Evolutionary conservation across 139 green algal genomes (phyloP), one percentile per base, ranked within the genome.

Genomic region (Coelastrella sp.): DNA sequence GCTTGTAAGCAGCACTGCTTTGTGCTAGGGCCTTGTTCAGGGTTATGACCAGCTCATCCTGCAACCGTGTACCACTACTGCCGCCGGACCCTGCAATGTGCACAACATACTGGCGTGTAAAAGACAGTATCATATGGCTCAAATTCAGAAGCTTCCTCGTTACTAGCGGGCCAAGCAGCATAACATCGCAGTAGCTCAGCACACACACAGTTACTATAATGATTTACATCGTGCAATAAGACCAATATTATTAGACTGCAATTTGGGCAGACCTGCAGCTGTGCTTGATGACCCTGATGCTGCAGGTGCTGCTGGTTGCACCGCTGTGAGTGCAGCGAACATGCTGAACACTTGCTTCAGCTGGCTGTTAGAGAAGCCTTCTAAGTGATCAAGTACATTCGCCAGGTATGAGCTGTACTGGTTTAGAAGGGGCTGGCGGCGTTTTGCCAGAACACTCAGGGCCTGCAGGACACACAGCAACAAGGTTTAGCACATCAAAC

Each of bases 331-430:
- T 57, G 88, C 88, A 60, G 88, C 88, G 76, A 94, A 83, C 82
- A 92, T 75, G n/a, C 78, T 84, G 10, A 94, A 92, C 74, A 94
- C 66, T 22, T 23, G 32, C 56, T 76, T 78, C 87, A 94, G 80
- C 92, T 94, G 92, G 5, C 14, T n/a, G 58, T 91, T 61, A 73
- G 22, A 86, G 73, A 94, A 94, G 92, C 54, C 65, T 19, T 93
- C 92, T 71, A 94, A 78, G 80, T 94, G 90, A 84, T 94, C 92
- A 17, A 94, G 84, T 19, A 91, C 66, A 64, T 85, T 89, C 71
- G 68, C 76, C 65, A 94, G 90, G 32, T 80, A 90, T 32, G 68
- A 75, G 83, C 90, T 90, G 88, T 92, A 91, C 64, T 47, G 17
- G 2, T 58, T n/a, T 83, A 94, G 58, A 5, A 84, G 8, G 10